These are phyloP conservation scores for Malus asiatica DNA, from an alignment of 306 rosid species.

Conservation along the genomic window DNA sequence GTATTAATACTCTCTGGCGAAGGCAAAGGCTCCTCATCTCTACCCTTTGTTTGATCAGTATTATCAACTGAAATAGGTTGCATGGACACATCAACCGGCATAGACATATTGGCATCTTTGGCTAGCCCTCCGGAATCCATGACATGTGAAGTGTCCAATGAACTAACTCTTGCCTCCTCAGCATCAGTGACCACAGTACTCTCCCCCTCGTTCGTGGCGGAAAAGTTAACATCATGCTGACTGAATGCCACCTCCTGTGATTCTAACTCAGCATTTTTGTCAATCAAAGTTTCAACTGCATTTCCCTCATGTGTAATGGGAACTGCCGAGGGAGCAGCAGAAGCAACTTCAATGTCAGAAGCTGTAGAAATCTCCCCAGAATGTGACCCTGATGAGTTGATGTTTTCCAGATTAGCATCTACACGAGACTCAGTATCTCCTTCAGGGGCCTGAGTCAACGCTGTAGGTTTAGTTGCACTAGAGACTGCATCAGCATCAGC, in stretches of 20 bases:
- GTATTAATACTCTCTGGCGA: slow-evolving; percentile 15
- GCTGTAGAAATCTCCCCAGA: slow-evolving; percentile 25
- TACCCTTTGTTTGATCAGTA: slow-evolving; percentile 21
- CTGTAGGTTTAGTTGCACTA: slow-evolving; percentile 16
- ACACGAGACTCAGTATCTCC: slow-evolving; percentile 33
- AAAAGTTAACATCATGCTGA: slow-evolving; percentile 30
- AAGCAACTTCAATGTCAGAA: slow-evolving; percentile 23
- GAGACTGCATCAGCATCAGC: slow-evolving; percentile 45
- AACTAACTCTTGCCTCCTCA: slow-evolving; percentile 20
- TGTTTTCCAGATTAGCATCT: slow-evolving; percentile 21
- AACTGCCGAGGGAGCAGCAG: slow-evolving; percentile 24
- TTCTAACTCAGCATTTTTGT: slow-evolving; percentile 25
- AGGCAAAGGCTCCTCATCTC: slow-evolving; percentile 15
- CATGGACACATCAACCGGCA: slow-evolving; percentile 13
- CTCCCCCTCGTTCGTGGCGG: slow-evolving; percentile 25
- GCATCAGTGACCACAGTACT: slow-evolving; percentile 14
- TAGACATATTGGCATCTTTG: slow-evolving; percentile 17
- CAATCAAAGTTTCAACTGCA: slow-evolving; percentile 19
- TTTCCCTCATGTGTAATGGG: slow-evolving; percentile 14
- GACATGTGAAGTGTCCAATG: slow-evolving; percentile 26
- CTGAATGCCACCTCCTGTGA: slow-evolving; percentile 23
- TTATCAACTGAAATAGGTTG: slow-evolving; percentile 25
- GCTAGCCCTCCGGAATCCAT: slow-evolving; percentile 30
- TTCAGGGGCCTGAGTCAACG: slow-evolving; percentile 31
- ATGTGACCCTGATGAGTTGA: slow-evolving; percentile 35